Evolutionary conservation across 108 stramenopile genomes (phyloP).

Genomic region (Fragilaria crotonensis): DNA sequence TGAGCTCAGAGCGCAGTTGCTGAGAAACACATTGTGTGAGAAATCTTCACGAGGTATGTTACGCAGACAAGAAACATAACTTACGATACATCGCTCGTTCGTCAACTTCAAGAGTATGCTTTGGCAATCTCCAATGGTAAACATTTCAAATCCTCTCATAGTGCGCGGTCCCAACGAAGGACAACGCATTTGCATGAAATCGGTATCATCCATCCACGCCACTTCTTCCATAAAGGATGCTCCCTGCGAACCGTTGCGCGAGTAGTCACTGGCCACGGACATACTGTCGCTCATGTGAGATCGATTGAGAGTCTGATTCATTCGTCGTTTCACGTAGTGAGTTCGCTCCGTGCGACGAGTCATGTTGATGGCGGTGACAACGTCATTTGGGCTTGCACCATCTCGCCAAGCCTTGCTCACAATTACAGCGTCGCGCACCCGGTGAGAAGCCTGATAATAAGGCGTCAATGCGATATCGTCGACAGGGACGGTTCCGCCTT

Average conservation of each 20-base stretch:
- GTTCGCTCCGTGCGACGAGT: constrained; percentile 52
- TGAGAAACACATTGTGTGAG: constrained; percentile 7
- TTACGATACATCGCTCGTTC: constrained; percentile 64
- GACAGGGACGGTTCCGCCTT: constrained; percentile 67
- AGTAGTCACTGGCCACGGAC: background rate
- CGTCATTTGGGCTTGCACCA: constrained; percentile 74
- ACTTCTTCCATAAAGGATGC: constrained; percentile 53
- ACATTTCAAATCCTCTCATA: constrained; percentile 82
- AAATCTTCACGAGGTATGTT: background rate
- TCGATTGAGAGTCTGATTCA: background rate
- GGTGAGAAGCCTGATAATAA: constrained; percentile 51
- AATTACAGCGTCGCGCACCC: constrained; percentile 80
- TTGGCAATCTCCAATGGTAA: constrained; percentile 85
- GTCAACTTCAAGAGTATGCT: constrained; percentile 80
- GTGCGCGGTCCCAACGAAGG: constrained; percentile 69
- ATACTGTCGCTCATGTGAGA: too few relatives aligned
- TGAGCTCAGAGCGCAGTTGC: constrained; percentile 55
- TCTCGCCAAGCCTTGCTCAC: constrained; percentile 88
- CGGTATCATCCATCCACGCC: constrained; percentile 71
- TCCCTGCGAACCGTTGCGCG: constrained; percentile 9
- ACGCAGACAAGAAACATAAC: constrained; percentile 8
- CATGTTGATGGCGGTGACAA: constrained; percentile 56
- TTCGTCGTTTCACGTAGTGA: constrained; percentile 40
- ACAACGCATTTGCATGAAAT: constrained; percentile 61
- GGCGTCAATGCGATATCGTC: constrained; percentile 78